phyloP scores from a whole-genome alignment of 1,284 basidiomycete species.

The Thecaphora thlaspeos region DNA sequence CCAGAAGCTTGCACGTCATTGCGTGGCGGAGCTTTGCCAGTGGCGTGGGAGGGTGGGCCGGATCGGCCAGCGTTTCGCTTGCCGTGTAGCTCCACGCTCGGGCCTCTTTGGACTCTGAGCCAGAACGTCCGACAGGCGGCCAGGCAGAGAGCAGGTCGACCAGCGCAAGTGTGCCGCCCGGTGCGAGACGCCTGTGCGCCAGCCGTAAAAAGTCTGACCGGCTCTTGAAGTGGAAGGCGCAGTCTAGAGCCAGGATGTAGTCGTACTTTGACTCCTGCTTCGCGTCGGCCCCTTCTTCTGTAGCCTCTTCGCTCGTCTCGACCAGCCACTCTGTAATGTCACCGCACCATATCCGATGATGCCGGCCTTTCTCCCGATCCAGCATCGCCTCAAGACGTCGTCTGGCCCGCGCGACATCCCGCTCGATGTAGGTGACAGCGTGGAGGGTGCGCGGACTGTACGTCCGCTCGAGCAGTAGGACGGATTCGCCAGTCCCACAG shows the following conservation, averaged over 20 bases:
- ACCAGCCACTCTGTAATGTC: conserved; percentile 36
- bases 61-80: conserved; percentile 11
- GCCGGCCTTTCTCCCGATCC: neutral
- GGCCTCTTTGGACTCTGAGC: neutral
- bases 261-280: conserved; percentile 31
- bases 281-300: conserved; percentile 1
- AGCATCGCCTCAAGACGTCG: conserved; percentile 7
- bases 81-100: conserved; percentile 1
- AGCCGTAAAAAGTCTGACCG: conserved; percentile 37
- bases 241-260: conserved; percentile 52
- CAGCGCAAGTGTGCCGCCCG: conserved; percentile 44
- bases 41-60: conserved; percentile 17
- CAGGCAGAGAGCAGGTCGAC: conserved; percentile 44
- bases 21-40: conserved; percentile 10
- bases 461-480: conserved; percentile 31
- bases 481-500: conserved; percentile 51
- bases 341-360: conserved; percentile 30
- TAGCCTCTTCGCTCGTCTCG: neutral
- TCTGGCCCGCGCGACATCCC: conserved; percentile 33
- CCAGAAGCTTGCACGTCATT: conserved; percentile 20
- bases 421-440: conserved; percentile 45
- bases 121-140: conserved; percentile 28
- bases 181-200: conserved; percentile 21
- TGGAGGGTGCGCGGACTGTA: conserved; percentile 33
- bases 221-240: conserved; percentile 52